Conservation (phyloP, 2,329 filamentous ascomycete genomes). For the Thielaviopsis euricoi region DNA sequence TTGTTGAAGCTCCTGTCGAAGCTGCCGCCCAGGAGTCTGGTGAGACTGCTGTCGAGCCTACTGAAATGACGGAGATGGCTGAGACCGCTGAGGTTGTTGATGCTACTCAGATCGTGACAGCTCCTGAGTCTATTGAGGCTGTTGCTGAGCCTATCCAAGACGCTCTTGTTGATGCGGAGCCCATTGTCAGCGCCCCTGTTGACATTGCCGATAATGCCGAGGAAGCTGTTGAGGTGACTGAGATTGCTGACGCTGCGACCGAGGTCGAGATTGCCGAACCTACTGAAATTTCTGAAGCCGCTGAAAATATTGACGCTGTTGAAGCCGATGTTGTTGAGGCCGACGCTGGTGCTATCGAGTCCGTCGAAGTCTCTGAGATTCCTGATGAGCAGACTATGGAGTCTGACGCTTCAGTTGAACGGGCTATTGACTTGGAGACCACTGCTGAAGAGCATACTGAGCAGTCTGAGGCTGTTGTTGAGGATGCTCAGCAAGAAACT, state of each 20-base stretch:
- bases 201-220: constrained; percentile 15
- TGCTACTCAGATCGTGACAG: background rate
- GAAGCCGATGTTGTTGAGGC: background rate
- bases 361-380: background rate
- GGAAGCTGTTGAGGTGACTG: background rate
- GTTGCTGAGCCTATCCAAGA: background rate
- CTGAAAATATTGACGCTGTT: background rate
- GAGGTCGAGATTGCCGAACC: no score
- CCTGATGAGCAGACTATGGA: background rate
- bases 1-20: background rate
- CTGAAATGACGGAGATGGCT: background rate
- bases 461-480: background rate
- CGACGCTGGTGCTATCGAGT: background rate
- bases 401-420: background rate
- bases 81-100: background rate
- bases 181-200: constrained; percentile 17
- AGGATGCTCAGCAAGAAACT: background rate
- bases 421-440: background rate
- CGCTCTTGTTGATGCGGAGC: background rate
- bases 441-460: background rate
- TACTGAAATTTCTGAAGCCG: background rate
- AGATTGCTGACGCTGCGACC: no score
- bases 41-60: constrained; percentile 6
- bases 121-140: background rate
- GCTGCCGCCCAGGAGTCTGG: background rate